A percentile compares a stretch with the other conserved stretches of the same genome.
These are phyloP conservation scores for Corylus heterophylla DNA, from an alignment of 306 rosid species.

Conservation along the genomic window DNA sequence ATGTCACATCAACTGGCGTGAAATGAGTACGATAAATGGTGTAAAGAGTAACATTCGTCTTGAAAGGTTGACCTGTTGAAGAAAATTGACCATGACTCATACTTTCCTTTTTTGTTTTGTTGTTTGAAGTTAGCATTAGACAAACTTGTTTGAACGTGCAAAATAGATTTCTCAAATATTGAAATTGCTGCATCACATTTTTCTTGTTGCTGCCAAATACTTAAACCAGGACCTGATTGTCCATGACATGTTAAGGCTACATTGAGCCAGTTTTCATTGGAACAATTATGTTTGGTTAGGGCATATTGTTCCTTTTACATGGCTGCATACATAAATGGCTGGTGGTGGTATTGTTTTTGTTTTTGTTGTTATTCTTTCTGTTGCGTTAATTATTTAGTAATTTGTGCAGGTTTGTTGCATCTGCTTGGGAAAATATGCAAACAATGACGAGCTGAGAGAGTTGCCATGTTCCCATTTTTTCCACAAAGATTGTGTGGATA, in stretches of 20 bases:
- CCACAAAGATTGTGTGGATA: constrained; percentile 94
- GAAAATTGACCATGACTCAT: neutral
- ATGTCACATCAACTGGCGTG: too few species aligned
- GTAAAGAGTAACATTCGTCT: too few species aligned
- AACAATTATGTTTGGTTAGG: neutral
- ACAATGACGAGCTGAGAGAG: constrained; percentile 87
- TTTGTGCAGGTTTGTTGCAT: constrained; percentile 85
- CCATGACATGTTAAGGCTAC: neutral
- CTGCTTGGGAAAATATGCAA: constrained; percentile 82
- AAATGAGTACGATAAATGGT: too few species aligned
- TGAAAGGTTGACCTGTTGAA: neutral
- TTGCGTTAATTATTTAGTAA: constrained; percentile 5
- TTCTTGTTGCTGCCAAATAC: constrained; percentile 9
- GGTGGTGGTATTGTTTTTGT: constrained; percentile 15
- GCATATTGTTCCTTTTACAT: neutral
- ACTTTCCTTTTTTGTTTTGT: neutral
- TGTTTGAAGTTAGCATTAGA: neutral
- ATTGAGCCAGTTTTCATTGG: neutral
- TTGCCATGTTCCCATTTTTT: constrained; percentile 90
- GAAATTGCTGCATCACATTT: neutral
- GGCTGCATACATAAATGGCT: neutral
- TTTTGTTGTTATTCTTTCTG: constrained; percentile 12
- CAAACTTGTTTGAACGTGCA: neutral
- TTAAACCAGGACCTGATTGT: constrained; percentile 1
- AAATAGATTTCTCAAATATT: neutral